phyloP scores from a whole-genome alignment of 768 basidiomycete species.

The Hortiboletus flavorubellus region DNA sequence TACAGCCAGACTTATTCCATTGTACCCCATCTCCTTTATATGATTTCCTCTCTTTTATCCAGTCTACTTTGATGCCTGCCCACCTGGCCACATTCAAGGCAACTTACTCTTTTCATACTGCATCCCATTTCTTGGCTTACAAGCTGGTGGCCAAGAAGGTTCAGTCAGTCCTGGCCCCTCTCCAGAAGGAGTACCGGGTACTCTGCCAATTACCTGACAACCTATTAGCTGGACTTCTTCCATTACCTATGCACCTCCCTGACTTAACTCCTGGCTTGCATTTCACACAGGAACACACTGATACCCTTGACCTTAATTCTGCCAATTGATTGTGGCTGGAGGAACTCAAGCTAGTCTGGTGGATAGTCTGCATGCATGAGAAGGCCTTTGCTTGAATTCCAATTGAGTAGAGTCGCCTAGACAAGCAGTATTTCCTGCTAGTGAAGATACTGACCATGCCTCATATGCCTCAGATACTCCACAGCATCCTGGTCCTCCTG shows the following conservation, averaged over 20 bases:
- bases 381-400: slow-evolving; percentile 39
- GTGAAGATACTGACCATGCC: slow-evolving; percentile 31
- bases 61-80: too few species aligned
- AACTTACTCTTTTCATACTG: too few species aligned
- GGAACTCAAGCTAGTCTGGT: background rate
- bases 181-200: too few species aligned
- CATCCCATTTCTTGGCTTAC: too few species aligned
- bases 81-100: too few species aligned
- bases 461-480: slow-evolving; percentile 34
- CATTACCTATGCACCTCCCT: background rate
- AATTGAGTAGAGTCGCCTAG: slow-evolving; percentile 31
- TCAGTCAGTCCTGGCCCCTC: too few species aligned
- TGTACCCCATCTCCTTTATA: too few species aligned
- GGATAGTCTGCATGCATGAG: slow-evolving; percentile 14
- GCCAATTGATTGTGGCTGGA: background rate
- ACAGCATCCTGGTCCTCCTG: slow-evolving; percentile 31
- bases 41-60: too few species aligned
- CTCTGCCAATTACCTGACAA: too few species aligned
- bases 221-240: too few species aligned
- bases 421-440: slow-evolving; percentile 30
- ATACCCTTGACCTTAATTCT: background rate
- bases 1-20: too few species aligned
- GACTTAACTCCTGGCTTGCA: background rate
- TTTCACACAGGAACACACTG: background rate
- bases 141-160: too few species aligned